These are phyloP conservation scores for Ogataea hybrid DNA, from an alignment of 1,139 yeast species.

Conservation along the genomic window DNA sequence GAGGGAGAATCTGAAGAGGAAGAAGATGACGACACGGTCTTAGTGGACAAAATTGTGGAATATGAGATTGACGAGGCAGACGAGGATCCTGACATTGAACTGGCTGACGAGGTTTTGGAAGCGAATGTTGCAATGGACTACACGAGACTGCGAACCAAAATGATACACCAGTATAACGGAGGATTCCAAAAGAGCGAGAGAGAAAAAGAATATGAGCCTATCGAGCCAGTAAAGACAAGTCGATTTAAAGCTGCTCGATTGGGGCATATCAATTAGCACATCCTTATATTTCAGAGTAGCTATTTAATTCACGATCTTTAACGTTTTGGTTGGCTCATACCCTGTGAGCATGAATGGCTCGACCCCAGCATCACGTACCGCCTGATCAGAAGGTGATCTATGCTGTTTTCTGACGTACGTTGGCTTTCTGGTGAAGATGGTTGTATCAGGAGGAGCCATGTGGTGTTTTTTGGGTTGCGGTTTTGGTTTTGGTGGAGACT, in stretches of 20 bases:
- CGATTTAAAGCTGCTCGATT: constrained; percentile 63
- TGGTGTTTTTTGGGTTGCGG: background rate
- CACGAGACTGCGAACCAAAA: constrained; percentile 52
- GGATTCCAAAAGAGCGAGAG: constrained; percentile 47
- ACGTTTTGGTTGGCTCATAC: constrained; percentile 21
- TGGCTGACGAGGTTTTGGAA: constrained; percentile 37
- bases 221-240: constrained; percentile 64
- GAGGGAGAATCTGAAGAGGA: constrained; percentile 36
- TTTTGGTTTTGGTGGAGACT: background rate
- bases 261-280: constrained; percentile 17
- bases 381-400: constrained; percentile 21
- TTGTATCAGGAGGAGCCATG: constrained; percentile 20
- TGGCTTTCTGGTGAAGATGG: constrained; percentile 23
- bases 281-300: background rate
- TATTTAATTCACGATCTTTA: constrained; percentile 10
- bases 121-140: constrained; percentile 55
- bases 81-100: constrained; percentile 30
- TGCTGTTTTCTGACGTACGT: constrained; percentile 15
- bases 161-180: constrained; percentile 42
- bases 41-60: constrained; percentile 41
- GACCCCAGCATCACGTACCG: constrained; percentile 24
- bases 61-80: constrained; percentile 25
- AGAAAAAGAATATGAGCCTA: constrained; percentile 64
- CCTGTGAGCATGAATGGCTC: constrained; percentile 30
- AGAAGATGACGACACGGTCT: constrained; percentile 40